Conservation (phyloP, 2,329 filamentous ascomycete species). For the Juglanconis sp. region DNA sequence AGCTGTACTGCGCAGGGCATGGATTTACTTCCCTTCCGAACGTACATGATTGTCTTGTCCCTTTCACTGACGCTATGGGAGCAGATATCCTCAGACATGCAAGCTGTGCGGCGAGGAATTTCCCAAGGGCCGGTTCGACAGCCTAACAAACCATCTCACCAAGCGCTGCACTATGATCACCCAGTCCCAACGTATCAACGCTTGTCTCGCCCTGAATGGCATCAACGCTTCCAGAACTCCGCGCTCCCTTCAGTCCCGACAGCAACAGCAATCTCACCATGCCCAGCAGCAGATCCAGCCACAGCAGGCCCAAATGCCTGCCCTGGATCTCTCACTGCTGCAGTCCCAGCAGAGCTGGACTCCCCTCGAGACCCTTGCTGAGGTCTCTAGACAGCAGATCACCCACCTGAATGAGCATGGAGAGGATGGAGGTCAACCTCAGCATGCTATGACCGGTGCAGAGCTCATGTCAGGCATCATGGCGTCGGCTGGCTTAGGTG, state of each 20-base stretch:
- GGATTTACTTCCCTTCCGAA: not conserved
- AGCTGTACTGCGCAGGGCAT: too few species aligned
- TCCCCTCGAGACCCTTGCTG: conserved; percentile 79
- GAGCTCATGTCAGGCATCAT: conserved; percentile 8
- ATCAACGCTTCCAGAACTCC: conserved; percentile 48
- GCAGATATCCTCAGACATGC: conserved; percentile 89
- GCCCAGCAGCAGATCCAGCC: conserved; percentile 35
- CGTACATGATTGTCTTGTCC: conserved; percentile 66
- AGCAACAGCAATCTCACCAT: conserved; percentile 19
- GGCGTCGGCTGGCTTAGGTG: conserved; percentile 17
- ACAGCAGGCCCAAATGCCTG: conserved; percentile 33
- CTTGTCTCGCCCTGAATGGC: conserved; percentile 69
- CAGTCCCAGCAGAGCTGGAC: conserved; percentile 63
- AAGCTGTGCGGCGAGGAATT: conserved; percentile 86
- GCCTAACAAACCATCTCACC: conserved; percentile 74
- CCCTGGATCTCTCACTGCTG: conserved; percentile 37
- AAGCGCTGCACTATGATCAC: conserved; percentile 83
- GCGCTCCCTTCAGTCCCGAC: conserved; percentile 4
- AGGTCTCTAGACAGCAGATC: conserved; percentile 74
- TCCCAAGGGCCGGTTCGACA: conserved; percentile 84
- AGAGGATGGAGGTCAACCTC: conserved; percentile 47
- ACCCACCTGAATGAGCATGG: conserved; percentile 59
- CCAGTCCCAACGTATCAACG: conserved; percentile 70
- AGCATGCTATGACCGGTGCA: conserved; percentile 32
- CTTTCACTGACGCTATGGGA: conserved; percentile 75